Percentiles rank a stretch among this genome's conserved stretches.
phyloP scores from a whole-genome alignment of 306 rosid species.

The Crotalaria pallida region DNA sequence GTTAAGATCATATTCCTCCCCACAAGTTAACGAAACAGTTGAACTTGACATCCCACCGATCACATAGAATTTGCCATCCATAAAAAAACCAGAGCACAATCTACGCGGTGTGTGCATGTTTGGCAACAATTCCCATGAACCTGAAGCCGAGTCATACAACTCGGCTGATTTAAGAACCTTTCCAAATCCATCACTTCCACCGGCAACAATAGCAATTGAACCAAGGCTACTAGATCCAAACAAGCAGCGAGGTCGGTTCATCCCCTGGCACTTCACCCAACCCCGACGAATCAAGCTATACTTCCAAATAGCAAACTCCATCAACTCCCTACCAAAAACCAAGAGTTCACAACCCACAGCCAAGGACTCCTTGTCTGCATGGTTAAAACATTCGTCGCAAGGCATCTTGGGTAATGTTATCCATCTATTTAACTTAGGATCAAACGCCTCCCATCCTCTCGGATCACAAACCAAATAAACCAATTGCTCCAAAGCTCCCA shows the following conservation, averaged over 20 bases:
- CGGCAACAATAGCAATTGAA: slow-evolving; percentile 78
- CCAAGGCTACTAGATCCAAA: slow-evolving; percentile 86
- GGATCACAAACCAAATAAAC: slow-evolving; percentile 86
- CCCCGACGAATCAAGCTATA: slow-evolving; percentile 47
- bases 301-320: slow-evolving; percentile 91
- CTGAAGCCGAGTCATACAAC: slow-evolving; percentile 62
- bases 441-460: slow-evolving; percentile 78
- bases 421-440: slow-evolving; percentile 61
- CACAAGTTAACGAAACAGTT: slow-evolving; percentile 69
- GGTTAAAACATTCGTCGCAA: slow-evolving; percentile 89
- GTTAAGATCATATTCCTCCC: slow-evolving; percentile 80
- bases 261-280: slow-evolving; percentile 73
- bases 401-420: slow-evolving; percentile 81
- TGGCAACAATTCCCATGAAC: slow-evolving; percentile 72
- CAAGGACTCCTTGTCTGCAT: slow-evolving; percentile 91
- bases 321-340: slow-evolving; percentile 80
- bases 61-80: slow-evolving; percentile 83
- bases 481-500: slow-evolving; percentile 69
- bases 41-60: slow-evolving; percentile 91
- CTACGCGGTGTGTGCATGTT: slow-evolving; percentile 82
- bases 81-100: slow-evolving; percentile 83
- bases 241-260: slow-evolving; percentile 89
- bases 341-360: slow-evolving; percentile 76
- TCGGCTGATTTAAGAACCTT: slow-evolving; percentile 70
- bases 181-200: slow-evolving; percentile 77